phyloP scores from a whole-genome alignment of 75 land plant species.

The Picea glauca region DNA sequence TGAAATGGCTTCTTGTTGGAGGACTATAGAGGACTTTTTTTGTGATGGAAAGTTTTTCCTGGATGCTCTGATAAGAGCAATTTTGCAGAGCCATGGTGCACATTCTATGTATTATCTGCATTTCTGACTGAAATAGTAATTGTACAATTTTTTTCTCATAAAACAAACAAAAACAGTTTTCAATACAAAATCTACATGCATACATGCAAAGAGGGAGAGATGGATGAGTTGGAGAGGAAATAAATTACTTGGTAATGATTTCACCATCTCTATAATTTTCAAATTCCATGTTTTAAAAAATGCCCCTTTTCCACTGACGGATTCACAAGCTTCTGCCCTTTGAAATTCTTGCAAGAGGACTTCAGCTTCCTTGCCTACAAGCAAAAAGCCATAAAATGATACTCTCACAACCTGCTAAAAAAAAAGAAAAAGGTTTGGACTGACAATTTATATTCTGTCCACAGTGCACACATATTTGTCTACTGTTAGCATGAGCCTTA shows the following conservation, averaged over 20 bases:
- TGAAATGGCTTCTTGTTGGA: too few species aligned
- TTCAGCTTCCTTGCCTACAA: conserved; percentile 29
- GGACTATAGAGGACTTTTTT: too few species aligned
- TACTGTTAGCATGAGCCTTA: not conserved
- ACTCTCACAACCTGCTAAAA: not conserved
- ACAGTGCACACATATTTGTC: not conserved
- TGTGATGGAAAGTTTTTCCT: too few species aligned
- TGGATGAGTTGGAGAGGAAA: not conserved
- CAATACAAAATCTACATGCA: not conserved
- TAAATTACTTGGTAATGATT: conserved; percentile 21
- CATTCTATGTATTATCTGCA: too few species aligned
- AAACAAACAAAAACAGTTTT: not conserved
- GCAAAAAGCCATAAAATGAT: not conserved
- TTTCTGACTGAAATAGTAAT: too few species aligned
- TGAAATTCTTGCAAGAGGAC: conserved; percentile 18
- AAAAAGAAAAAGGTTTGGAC: not conserved
- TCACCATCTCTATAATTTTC: conserved; percentile 16
- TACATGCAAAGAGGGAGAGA: not conserved
- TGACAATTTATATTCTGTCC: not conserved
- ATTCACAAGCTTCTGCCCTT: conserved; percentile 16
- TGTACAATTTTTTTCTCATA: not conserved
- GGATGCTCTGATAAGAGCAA: too few species aligned
- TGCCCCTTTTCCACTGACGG: not conserved
- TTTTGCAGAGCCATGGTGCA: too few species aligned
- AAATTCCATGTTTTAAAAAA: conserved; percentile 19